These are phyloP conservation scores for Sanghuangporus weigelae DNA, from an alignment of 1,284 basidiomycete genomes.

Conservation along the genomic window DNA sequence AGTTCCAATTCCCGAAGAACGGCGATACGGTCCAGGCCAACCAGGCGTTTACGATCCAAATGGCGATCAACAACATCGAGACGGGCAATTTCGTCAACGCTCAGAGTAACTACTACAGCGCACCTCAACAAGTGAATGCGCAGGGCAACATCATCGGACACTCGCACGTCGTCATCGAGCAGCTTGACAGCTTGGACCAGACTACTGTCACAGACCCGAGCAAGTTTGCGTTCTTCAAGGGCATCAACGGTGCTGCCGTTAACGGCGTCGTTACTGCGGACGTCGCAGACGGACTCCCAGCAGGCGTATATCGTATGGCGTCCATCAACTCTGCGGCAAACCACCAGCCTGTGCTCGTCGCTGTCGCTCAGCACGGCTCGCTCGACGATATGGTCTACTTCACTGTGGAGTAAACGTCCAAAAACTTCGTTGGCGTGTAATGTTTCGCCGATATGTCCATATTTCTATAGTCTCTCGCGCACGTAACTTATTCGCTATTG, in stretches of 20 bases:
- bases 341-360: constrained; percentile 53
- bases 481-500: neutral
- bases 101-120: constrained; percentile 47
- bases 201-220: constrained; percentile 52
- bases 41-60: constrained; percentile 42
- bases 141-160: constrained; percentile 54
- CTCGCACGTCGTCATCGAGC: constrained; percentile 61
- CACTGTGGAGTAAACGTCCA: constrained; percentile 29
- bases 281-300: constrained; percentile 55
- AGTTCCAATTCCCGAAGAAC: constrained; percentile 45
- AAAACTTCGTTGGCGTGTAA: neutral
- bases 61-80: constrained; percentile 43
- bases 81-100: constrained; percentile 54
- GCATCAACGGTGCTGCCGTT: constrained; percentile 42
- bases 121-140: constrained; percentile 54
- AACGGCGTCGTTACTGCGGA: constrained; percentile 48
- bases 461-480: neutral
- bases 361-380: constrained; percentile 53
- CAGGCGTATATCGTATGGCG: constrained; percentile 52
- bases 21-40: constrained; percentile 37
- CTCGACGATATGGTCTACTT: constrained; percentile 63
- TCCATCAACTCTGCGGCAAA: constrained; percentile 50
- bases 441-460: neutral
- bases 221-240: constrained; percentile 67
- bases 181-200: constrained; percentile 45